Evolutionary conservation across 2,329 filamentous ascomycete genomes (phyloP).

Genomic region (Clarireedia hainanense): DNA sequence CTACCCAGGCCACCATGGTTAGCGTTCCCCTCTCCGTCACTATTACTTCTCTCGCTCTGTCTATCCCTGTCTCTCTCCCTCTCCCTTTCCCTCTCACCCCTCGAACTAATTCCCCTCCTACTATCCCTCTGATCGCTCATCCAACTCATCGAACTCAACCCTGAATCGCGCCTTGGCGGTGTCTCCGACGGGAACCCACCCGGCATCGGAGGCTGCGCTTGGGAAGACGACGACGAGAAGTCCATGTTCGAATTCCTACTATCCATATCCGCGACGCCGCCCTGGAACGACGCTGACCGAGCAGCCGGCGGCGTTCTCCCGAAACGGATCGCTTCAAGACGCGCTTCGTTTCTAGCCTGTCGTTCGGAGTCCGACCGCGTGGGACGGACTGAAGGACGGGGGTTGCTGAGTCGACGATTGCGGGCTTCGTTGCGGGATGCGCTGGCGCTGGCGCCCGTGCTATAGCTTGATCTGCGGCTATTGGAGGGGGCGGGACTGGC

Average conservation of each 20-base stretch:
- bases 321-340: constrained; percentile 24
- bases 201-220: constrained; percentile 7
- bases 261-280: neutral
- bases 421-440: constrained; percentile 13
- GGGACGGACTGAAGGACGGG: constrained; percentile 10
- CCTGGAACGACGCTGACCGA: constrained; percentile 8
- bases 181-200: constrained; percentile 11
- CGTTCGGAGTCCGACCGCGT: neutral
- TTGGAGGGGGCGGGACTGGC: constrained; percentile 10
- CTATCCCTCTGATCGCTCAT: constrained; percentile 1
- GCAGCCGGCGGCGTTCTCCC: constrained; percentile 16
- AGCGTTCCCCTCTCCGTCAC: constrained; percentile 16
- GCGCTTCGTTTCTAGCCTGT: constrained; percentile 22
- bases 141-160: constrained; percentile 7
- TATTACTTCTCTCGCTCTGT: constrained; percentile 19
- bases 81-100: neutral
- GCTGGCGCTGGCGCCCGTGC: constrained; percentile 2
- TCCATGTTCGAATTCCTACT: neutral
- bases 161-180: constrained; percentile 13
- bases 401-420: constrained; percentile 14
- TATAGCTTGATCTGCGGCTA: constrained; percentile 11
- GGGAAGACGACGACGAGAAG: neutral
- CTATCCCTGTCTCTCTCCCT: constrained; percentile 16
- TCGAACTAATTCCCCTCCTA: neutral
- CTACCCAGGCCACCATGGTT: constrained; percentile 4